Base-by-base conservation (phyloP, 2,329 filamentous ascomycete genomes). In the Penicillium janthinellum region DNA sequence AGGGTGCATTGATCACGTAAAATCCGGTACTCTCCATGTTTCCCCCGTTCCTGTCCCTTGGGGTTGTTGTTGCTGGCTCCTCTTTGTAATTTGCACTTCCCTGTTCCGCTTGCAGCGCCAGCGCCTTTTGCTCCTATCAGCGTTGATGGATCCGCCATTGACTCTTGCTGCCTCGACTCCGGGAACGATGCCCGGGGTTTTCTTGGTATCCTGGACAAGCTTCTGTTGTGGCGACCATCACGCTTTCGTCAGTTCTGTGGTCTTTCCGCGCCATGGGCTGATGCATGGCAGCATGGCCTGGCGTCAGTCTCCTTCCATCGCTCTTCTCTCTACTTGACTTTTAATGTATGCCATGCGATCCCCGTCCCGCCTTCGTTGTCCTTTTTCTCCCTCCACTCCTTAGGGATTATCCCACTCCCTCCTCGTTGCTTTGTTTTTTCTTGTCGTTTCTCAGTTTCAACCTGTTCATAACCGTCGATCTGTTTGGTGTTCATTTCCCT, bases 271-370 rank as follows among this genome's bases (percentile, higher is more conserved):
- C 37, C 67, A 69, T 67, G 61, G 57, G 63, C 64, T 67, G 58
- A 68, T 65, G 66, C 61, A 53, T 34, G n/a, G 37, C 61, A 64
- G 65, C 66, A 63, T 67, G 56, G 56, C 38, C n/a, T 48, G 41
- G n/a, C 45, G 56, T 57, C 39, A 39, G 47, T 59, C 39, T 25
- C 38, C 38, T 48, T 50, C 52, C 31, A 31, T 66, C 60, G 42
- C 58, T 4, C 39, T 42, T 50, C 54, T 63, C 59, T 62, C 60
- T 61, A 59, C 58, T 62, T 57, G 44, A 39, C 56, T 62, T 57
- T 69, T 66, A 70, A 70, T 70, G 62, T 70, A 69, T 61, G 64
- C 60, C 58, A 34, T 41, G 10, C 25, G 14, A 64, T 44, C 45
- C 56, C 60, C 38, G 58, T 64, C 60, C 62, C 64, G 63, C 59